These are phyloP conservation scores for Blastomyces silverae DNA, from an alignment of 2,329 filamentous ascomycete genomes.

Conservation along the genomic window DNA sequence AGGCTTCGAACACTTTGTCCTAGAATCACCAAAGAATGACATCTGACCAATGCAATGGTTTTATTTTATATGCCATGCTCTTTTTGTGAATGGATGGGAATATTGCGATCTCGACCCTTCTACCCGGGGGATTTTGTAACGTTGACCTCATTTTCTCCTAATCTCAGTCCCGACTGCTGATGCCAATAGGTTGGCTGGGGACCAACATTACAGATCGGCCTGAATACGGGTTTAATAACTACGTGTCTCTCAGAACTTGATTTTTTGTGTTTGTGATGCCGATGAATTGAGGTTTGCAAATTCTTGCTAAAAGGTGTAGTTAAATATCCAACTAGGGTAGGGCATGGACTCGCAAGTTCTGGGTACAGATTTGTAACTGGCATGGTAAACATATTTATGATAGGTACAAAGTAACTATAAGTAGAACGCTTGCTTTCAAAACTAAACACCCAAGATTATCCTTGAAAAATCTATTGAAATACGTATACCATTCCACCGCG, in stretches of 20 bases:
- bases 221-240: too few species aligned
- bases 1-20: too few species aligned
- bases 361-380: background rate
- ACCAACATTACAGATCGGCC: too few species aligned
- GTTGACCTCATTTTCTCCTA: too few species aligned
- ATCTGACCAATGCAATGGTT: too few species aligned
- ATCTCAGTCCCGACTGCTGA: too few species aligned
- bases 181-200: too few species aligned
- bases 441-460: background rate
- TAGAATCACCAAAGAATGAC: too few species aligned
- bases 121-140: too few species aligned
- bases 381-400: background rate
- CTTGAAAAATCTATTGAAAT: conserved; percentile 49
- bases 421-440: background rate
- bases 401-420: background rate
- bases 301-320: background rate
- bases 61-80: too few species aligned
- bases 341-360: background rate
- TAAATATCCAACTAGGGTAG: background rate
- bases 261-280: background rate
- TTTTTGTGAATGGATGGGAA: too few species aligned
- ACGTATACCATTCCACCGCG: conserved; percentile 84
- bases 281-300: background rate
- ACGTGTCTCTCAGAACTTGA: background rate
- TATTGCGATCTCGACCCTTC: too few species aligned